Evolutionary conservation across 345 rosid species (phyloP), one percentile per base, ranked within the genome.

Genomic region (Zanthoxylum bungeanum): DNA sequence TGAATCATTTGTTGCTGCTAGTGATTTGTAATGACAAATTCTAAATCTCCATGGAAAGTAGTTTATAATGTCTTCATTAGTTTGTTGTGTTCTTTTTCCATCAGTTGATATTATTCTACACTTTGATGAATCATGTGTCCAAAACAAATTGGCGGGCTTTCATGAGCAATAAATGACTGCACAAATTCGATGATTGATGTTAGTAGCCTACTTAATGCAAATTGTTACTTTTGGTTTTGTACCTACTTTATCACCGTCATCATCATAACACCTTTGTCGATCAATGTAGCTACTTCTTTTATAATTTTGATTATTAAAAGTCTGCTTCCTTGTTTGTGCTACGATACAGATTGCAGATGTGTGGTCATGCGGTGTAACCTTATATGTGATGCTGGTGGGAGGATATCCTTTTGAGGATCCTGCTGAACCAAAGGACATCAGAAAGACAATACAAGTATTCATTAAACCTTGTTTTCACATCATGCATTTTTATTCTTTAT

Each of bases 371-470:
- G 98, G 98, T 51, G 98, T 95, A 60, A 93, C 97, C 34, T 81
- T 95, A 75, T 95, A 89, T 25, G 94, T 95, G 66, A 95, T 92
- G 99, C 76, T 95, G 80, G 94, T 93, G 52, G 99, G 98, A 64
- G 93, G 93, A 7, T 92, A 93, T 77, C 98, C 99, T 4, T 95
- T 95, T 27, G 98, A 95, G 80, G 98, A 92, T 79, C 98, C 98
- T 25, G 97, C 89, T 0, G 92, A 92, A 80, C 99, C 98, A 19
- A 91, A 83, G 79, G 95, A 93, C 71, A 88, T 91, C 63, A 87
- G 96, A 53, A 93, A 79, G 80, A 93, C 96, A 3, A 91, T 95
- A 61, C 97, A 90, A 47, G 98, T 93, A 84, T 65, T 40, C 0
- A 8, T 22, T 47, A 22, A 28, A 36, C 21, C 16, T 69, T 67